Evolutionary conservation across 2,329 filamentous ascomycete species (phyloP), one percentile per base, ranked within the genome.

Genomic region (Pseudocercospora macadamiae): DNA sequence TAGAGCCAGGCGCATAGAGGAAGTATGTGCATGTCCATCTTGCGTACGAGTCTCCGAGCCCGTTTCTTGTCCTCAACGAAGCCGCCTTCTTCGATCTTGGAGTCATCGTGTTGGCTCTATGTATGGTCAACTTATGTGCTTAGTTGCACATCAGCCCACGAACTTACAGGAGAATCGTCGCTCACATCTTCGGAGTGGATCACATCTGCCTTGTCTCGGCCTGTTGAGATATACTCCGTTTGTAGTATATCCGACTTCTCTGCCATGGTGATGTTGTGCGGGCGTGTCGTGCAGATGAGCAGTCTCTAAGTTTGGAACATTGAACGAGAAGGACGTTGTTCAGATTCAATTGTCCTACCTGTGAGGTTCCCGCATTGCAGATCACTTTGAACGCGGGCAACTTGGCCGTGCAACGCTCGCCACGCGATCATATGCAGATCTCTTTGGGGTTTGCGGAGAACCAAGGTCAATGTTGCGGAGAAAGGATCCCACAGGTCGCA

Each of bases 1-100:
- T 68, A 68, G 30, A 66, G 49, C 54, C 57, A 68, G 16, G 66
- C 66, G 48, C 64, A 66, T 4, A 68, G 54, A 3, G 66, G 66
- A 0, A 68, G 57, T 19, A 67, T 66, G 16, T 62, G 65, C 2
- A 67, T 32, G 36, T 68, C 66, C 54, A 67, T 67, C 18, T 62
- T 60, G 2, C 66, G 65, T 1, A 64, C 55, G 12, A 68, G 64
- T 48, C 49, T 53, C 12, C 59, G 55, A n/a, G 64, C 57, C 23
- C 64, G 66, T 32, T 42, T 47, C 34, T 61, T 64, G 51, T 68
- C 64, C 51, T 68, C 65, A 32, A 67, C 54, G 58, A 63, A 63
- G 18, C 18, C 36, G n/a, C 36, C 47, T 14, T 48, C 39, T 26
- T 57, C 30, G 25, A 39, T 10, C 25, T 49, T 59, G 14, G 12